Conservation (phyloP, 768 basidiomycete genomes). For the Naganishia onofrii region DNA sequence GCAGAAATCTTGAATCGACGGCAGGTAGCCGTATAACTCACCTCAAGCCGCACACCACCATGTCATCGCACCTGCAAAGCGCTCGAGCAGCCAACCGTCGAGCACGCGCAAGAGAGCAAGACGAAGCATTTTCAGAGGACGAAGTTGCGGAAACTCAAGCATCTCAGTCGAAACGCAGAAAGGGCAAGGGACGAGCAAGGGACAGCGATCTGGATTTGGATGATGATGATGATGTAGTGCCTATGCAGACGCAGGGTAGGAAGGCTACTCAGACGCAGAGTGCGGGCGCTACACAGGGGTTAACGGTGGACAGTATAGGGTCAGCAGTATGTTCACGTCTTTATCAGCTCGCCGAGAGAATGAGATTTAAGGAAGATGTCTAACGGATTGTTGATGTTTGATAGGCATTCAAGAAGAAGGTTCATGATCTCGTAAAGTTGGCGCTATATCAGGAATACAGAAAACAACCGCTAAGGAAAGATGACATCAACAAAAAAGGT, state of each 20-base stretch:
- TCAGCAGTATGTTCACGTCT: constrained; percentile 5
- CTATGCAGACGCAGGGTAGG: neutral
- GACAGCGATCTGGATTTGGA: constrained; percentile 10
- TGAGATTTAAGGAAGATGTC: neutral
- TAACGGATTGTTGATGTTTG: neutral
- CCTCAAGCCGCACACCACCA: neutral
- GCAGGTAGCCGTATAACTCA: no score
- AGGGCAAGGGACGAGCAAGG: constrained; percentile 17
- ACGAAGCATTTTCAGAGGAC: constrained; percentile 10
- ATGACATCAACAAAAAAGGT: constrained; percentile 88
- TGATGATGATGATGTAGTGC: constrained; percentile 2
- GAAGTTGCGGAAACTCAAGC: constrained; percentile 13
- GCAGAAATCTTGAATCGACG: no score
- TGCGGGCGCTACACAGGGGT: neutral
- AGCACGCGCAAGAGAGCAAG: constrained; percentile 7
- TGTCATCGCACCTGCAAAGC: constrained; percentile 8
- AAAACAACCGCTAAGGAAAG: constrained; percentile 65
- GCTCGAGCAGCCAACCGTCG: constrained; percentile 5
- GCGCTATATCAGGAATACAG: constrained; percentile 78
- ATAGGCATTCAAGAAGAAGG: constrained; percentile 68
- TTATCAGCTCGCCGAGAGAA: no score
- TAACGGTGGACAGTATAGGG: constrained; percentile 14
- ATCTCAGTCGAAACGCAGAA: constrained; percentile 14
- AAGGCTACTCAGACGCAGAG: constrained; percentile 16
- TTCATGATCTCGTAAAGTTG: constrained; percentile 70